Evolutionary conservation across 192 early-diverging fungal species (phyloP), one percentile per base, ranked within the genome.

Genomic region (Kickxella alabastrina): DNA sequence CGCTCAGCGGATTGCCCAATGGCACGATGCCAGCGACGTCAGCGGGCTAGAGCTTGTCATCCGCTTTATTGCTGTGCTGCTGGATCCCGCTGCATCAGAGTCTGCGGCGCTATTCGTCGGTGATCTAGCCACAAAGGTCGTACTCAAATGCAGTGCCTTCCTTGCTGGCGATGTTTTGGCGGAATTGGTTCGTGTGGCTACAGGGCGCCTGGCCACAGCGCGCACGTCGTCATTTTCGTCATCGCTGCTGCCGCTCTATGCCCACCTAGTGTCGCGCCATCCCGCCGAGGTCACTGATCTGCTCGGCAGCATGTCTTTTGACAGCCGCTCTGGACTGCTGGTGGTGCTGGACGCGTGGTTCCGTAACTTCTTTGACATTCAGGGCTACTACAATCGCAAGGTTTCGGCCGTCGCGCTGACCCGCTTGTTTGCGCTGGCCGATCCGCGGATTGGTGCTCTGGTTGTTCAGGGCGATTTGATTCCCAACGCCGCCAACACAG

Each of bases 101-200:
- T 90, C 87, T 0, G 83, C 87, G 0, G 82, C 88, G 0, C 64
- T 93, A 19, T 94, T 93, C 79, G 84, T 97, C 19, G 93, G 93
- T n/a, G 89, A 91, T 53, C 64, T 97, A 31, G 85, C 92, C 26
- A 81, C 80, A 15, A 92, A 89, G 53, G 59, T 97, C 39, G 87
- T 95, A 52, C 83, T 88, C 65, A 93, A 92, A 65, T 80, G 79
- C 68, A 54, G 53, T 21, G 10, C 54, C 17, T 50, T 56, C 18
- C 39, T 72, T 13, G 36, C 57, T 6, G 48, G 52, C 26, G 55
- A 62, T 18, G 51, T 57, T 19, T 60, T 94, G 34, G 84, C 91
- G 9, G 80, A 88, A 18, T 81, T 98, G 36, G 75, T 98, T 41
- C 79, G 79, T 23, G 90, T 89, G 2, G 84, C 93, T 3, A 77